Conservation (phyloP, 1,139 yeast genomes). For the Pichia sp. region DNA sequence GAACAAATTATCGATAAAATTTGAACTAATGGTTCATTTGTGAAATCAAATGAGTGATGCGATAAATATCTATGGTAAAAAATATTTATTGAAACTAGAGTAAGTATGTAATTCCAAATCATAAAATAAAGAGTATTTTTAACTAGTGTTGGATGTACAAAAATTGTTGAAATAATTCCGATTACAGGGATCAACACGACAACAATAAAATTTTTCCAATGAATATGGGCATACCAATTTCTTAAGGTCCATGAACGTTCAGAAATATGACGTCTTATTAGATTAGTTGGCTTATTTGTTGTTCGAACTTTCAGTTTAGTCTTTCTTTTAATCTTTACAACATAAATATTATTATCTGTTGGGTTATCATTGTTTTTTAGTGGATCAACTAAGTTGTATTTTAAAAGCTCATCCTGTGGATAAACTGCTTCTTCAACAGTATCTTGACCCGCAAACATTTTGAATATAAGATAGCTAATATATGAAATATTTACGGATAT, state of each 20-base stretch:
- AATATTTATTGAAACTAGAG: conserved; percentile 41
- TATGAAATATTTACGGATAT: no score
- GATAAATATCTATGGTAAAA: conserved; percentile 67
- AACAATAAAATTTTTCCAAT: conserved; percentile 31
- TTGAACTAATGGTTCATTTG: conserved; percentile 34
- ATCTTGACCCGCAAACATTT: neutral
- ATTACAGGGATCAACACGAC: conserved; percentile 28
- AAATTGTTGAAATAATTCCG: conserved; percentile 22
- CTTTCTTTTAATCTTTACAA: conserved; percentile 15
- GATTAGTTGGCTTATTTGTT: conserved; percentile 15
- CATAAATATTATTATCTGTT: conserved; percentile 2
- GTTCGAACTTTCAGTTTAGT: conserved; percentile 21
- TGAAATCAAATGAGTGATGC: conserved; percentile 46
- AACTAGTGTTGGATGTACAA: conserved; percentile 20
- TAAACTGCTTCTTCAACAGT: conserved; percentile 24
- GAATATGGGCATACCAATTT: conserved; percentile 34
- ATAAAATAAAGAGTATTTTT: conserved; percentile 31
- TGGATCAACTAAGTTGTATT: conserved; percentile 19
- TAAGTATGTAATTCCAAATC: conserved; percentile 35
- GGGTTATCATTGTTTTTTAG: neutral
- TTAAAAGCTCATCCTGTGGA: conserved; percentile 25
- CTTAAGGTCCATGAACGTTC: conserved; percentile 35
- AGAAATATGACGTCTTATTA: conserved; percentile 27
- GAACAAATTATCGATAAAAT: conserved; percentile 50
- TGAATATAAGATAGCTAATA: neutral